Base-by-base conservation (phyloP, 1,284 basidiomycete species). In the Flammula alnicola region DNA sequence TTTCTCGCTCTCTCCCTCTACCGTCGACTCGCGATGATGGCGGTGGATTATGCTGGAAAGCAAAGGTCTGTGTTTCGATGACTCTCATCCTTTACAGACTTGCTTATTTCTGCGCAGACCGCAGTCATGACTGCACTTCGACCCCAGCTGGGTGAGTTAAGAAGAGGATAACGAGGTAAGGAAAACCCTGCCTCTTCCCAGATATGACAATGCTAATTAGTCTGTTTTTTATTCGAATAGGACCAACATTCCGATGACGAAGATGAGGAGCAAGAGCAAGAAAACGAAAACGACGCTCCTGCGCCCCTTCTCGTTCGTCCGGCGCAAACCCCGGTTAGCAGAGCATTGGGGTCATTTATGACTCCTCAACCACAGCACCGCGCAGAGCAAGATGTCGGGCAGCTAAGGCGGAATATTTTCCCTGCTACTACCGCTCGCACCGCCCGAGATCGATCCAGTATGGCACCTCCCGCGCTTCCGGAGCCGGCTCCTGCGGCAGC, bases 261-360 rank as follows among this genome's bases (percentile, higher is more conserved):
- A 36, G 38, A 35, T 26, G 23, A 47, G 29, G 52, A 57, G 22
- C 53, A 59, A 12, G 47, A 47, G 33, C 55, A 60, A 8, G 58
- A 61, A 33, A 59, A 58, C 16, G 59, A 63, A 20, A 51, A 64
- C 19, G 60, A 53, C 32, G 49, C 50, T 33, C 58, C 57, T 12
- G 54, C 57, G 9, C 58, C 63, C 33, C 58, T 64, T 14, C 60
- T 60, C 16, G 36, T 55, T 11, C 52, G 30, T 22, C 45, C 59
- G 9, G 47, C 55, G 3, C 60, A 51, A 33, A 65, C 66, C 3
- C 65, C 65, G 17, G 57, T 58, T 10, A 60, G 62, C 14, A 59
- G 64, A 16, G 29, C 53, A 9, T 52, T 73, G 2, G 69, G 76
- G 11, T 65, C 70, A 3, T 85, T 84, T 66, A 80, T 80, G 78